Percentiles rank a stretch among this genome's conserved stretches.
Evolutionary conservation across 371 early-diverging fungal species (phyloP).

Genomic region (Mucor racemosus): DNA sequence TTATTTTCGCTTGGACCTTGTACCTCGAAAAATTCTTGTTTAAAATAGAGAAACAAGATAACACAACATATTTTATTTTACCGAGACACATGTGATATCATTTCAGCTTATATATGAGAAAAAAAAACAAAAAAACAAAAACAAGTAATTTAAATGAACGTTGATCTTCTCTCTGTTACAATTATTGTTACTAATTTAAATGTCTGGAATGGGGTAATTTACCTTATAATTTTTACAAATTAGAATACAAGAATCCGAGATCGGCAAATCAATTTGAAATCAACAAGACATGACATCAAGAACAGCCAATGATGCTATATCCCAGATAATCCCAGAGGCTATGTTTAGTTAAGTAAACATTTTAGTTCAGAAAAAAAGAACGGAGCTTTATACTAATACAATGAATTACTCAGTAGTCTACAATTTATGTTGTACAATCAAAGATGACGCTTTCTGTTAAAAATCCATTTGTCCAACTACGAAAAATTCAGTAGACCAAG

Average conservation of each 20-base stretch:
- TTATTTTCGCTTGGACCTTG: slow-evolving; percentile 1
- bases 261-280: neutral
- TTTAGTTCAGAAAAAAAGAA: slow-evolving; percentile 2
- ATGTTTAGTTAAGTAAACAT: slow-evolving; percentile 8
- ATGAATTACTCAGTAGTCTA: slow-evolving; percentile 20
- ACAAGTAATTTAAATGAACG: neutral
- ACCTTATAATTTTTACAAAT: neutral
- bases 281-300: slow-evolving; percentile 12
- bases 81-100: slow-evolving; percentile 7
- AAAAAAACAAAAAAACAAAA: neutral
- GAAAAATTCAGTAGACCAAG: slow-evolving; percentile 1
- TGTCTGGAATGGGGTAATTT: neutral
- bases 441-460: slow-evolving; percentile 10
- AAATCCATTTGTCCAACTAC: slow-evolving; percentile 11
- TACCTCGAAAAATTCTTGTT: neutral
- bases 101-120: neutral
- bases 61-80: slow-evolving; percentile 3
- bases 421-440: neutral
- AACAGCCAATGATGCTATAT: slow-evolving; percentile 9
- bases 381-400: slow-evolving; percentile 20
- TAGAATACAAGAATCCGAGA: neutral
- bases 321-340: slow-evolving; percentile 22
- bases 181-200: slow-evolving; percentile 1
- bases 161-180: neutral
- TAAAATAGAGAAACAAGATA: neutral